Percentiles rank a stretch among this genome's conserved stretches.
phyloP scores from a whole-genome alignment of 805 yeast species.

The Metschnikowia baotianmanensis region DNA sequence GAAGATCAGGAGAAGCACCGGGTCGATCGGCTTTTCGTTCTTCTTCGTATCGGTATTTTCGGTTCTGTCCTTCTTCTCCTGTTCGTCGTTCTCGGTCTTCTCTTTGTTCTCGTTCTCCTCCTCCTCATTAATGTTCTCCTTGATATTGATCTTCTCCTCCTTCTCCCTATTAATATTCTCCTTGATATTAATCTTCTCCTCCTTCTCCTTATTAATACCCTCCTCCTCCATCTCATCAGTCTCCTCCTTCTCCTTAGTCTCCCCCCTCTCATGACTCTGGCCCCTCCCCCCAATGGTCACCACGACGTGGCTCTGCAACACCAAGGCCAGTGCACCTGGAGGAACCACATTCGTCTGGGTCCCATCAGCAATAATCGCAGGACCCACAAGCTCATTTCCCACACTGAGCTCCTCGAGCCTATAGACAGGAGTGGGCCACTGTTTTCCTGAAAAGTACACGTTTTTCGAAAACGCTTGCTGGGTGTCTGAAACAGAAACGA shows the following conservation, averaged over 20 bases:
- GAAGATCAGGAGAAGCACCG: slow-evolving; percentile 21
- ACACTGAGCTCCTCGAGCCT: slow-evolving; percentile 14
- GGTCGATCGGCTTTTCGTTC: slow-evolving; percentile 19
- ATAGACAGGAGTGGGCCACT: slow-evolving; percentile 15
- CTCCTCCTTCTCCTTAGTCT: no score
- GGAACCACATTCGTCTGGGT: slow-evolving; percentile 21
- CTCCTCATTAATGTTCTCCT: no score
- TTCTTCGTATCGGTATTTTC: no score
- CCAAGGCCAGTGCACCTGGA: slow-evolving; percentile 15
- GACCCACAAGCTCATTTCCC: slow-evolving; percentile 17
- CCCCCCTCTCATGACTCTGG: no score
- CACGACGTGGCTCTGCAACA: slow-evolving; percentile 18
- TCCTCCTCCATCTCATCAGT: no score
- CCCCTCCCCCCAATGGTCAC: slow-evolving; percentile 13
- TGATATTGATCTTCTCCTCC: no score
- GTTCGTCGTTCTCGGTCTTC: no score
- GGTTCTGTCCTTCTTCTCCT: no score
- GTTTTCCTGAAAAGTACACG: slow-evolving; percentile 12
- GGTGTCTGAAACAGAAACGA: slow-evolving; percentile 1
- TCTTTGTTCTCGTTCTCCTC: no score
- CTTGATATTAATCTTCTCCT: no score
- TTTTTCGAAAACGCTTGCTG: slow-evolving; percentile 10
- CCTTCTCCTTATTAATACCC: no score
- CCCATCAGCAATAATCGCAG: slow-evolving; percentile 22
- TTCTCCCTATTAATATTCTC: no score